Base-by-base conservation (phyloP, 2,329 filamentous ascomycete genomes). In the Verruconis gallopava region DNA sequence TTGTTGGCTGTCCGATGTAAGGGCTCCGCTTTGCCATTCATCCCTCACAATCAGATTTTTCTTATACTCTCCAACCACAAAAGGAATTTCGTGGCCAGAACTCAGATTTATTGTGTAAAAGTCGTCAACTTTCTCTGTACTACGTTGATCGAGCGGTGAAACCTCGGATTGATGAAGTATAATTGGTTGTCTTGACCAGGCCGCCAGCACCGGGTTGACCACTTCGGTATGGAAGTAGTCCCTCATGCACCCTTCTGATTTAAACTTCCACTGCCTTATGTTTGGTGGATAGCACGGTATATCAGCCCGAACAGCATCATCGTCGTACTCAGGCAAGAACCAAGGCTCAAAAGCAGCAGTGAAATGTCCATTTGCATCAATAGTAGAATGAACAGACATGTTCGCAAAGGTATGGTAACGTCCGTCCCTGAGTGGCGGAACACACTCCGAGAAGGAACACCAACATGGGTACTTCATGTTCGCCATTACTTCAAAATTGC, bases 111-210 rank as follows among this genome's bases (percentile, higher is more conserved):
- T 36, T 17, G 33, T 36, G 18, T 9, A 15, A 17, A 36, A 36
- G 18, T 36, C 6, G 17, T 36, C 33, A 15, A 36, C 33, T 36
- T 6, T 36, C 15, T 36, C 33, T 17, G 33, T 17, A 17, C 33
- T 36, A 11, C 33, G 33, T 6, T 6, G 9, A 36, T 36, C 15
- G 6, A 36, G 15, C 18, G 33, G 33, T 17, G 15, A 36, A 6
- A 36, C 15, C 18, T 36, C 33, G 11, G 33, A 36, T 17, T 36
- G 33, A 9, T 36, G 33, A 36, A 36, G 33, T 36, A 36, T 17
- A 17, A 36, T 17, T 9, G 33, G 33, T 6, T 9, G 33, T 11
- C 15, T 36, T 6, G 6, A 11, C 33, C 33, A 36, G 11, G 9
- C 33, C 15, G 33, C 12, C 18, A 36, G 17, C 15, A 36, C 33